These are phyloP conservation scores for Sextonia rubra DNA, from an alignment of 164 flowering plant genomes.

Conservation along the genomic window DNA sequence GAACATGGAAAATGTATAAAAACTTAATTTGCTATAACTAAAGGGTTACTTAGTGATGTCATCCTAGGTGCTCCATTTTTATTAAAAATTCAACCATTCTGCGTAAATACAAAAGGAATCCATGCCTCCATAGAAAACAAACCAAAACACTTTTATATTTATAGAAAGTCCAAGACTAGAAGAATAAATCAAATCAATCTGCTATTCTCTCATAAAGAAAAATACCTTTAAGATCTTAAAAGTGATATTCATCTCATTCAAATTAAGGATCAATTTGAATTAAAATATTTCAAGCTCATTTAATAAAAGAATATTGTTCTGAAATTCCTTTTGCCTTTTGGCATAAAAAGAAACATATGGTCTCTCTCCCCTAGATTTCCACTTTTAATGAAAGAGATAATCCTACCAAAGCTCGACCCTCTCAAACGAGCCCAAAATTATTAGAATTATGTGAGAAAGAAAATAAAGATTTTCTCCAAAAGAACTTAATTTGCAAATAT, in stretches of 20 bases:
- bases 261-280: background rate
- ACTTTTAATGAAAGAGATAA: background rate
- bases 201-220: background rate
- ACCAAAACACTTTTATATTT: too few relatives aligned
- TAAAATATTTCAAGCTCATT: background rate
- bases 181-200: background rate
- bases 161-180: background rate
- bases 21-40: too few relatives aligned
- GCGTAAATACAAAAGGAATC: background rate
- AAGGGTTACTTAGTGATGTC: background rate
- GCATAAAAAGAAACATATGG: background rate
- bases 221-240: background rate
- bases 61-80: background rate
- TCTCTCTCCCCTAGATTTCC: background rate
- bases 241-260: background rate
- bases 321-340: background rate
- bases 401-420: background rate
- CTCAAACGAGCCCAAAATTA: background rate
- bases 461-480: background rate
- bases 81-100: background rate
- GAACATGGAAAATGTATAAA: too few relatives aligned
- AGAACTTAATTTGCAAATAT: background rate
- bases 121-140: background rate
- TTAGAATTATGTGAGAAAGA: background rate
- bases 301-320: background rate